Evolutionary conservation across 352 stramenopile species (phyloP).

Genomic region (Globisporangium rhizosaccharum): DNA sequence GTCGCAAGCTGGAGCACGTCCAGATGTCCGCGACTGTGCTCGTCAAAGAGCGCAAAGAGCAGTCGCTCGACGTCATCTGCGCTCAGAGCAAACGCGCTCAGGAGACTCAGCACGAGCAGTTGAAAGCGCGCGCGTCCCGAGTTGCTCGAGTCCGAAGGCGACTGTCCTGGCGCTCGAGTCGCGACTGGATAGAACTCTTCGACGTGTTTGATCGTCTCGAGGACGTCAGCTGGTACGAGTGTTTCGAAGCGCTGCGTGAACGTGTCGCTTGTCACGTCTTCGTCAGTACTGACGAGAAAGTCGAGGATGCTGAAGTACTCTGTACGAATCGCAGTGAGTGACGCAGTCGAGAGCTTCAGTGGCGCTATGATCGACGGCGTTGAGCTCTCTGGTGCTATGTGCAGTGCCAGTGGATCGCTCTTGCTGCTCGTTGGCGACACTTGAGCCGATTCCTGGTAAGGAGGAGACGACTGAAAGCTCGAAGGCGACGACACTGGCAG

Average conservation of each 20-base stretch:
- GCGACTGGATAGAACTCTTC: not conserved
- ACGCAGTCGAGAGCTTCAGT: not conserved
- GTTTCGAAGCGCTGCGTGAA: slow-evolving; percentile 8
- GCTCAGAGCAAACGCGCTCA: slow-evolving; percentile 21
- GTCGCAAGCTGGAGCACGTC: slow-evolving; percentile 14
- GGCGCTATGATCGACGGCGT: not conserved
- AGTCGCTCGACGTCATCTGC: slow-evolving; percentile 28
- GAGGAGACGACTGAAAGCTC: not conserved
- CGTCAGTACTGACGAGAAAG: slow-evolving; percentile 5
- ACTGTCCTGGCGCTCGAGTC: not conserved
- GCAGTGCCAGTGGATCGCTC: too few species aligned
- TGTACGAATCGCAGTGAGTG: not conserved
- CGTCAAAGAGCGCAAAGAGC: slow-evolving; percentile 41
- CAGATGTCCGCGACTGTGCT: slow-evolving; percentile 22
- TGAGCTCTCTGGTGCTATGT: not conserved
- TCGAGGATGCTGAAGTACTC: slow-evolving; percentile 12
- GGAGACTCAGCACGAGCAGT: slow-evolving; percentile 25
- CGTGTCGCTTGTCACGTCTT: slow-evolving; percentile 4
- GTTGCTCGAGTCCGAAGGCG: not conserved
- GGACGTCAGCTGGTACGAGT: not conserved
- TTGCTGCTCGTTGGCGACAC: not conserved
- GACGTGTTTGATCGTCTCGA: not conserved
- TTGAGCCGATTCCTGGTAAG: too few species aligned
- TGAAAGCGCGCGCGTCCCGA: slow-evolving; percentile 11
- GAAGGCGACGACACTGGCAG: not conserved